Base-by-base conservation (phyloP, 129 eudicot species). In the Ambrosia trifida region DNA sequence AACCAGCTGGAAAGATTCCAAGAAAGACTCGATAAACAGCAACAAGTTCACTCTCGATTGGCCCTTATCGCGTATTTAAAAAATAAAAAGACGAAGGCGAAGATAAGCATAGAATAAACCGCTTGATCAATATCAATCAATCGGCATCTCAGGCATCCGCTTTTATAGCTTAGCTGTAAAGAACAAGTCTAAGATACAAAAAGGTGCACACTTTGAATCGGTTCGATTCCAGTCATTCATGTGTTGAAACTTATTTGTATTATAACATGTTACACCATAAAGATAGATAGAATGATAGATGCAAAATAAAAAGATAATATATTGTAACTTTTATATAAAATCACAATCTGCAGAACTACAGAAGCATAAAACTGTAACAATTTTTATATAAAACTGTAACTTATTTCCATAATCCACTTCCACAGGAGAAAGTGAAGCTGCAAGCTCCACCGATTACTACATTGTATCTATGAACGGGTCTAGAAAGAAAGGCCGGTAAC, bases 401-500 rank as follows among this genome's bases (percentile, higher is more conserved):
- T 82, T 74, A 77, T 31, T 60, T 30, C 71, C 70, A 66, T 20
- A 89, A 74, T 62, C 85, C 76, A 70, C 96, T 79, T 32, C 84
- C 82, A 59, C 98, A 93, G 18, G 66, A 17, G 76, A 78, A 93
- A 4, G 87, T 83, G 50, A 89, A 84, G 18, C 54, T 45, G 78
- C 98, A 93, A 12, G 81, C 45, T 0, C 69, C 50, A 59, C 76
- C 86, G 13, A 93, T 91, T 16, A 3, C 7, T 17, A 93, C 82
- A 9, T 81, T 68, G 64, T 81, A 87, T 65, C 77, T 54, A 66
- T 93, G 98, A 19, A 76, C 74, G 4, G 95, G 96, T 83, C 73
- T 83, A 12, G 95, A 64, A 19, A 93, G 96, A 64, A 93, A 89
- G 16, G 74, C 69, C 4, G 98, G 96, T 78, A 93, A 78, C 50